A percentile compares a stretch with the other conserved stretches of the same genome.
Evolutionary conservation across 129 eudicot species (phyloP).

Genomic region (Logfia minima): DNA sequence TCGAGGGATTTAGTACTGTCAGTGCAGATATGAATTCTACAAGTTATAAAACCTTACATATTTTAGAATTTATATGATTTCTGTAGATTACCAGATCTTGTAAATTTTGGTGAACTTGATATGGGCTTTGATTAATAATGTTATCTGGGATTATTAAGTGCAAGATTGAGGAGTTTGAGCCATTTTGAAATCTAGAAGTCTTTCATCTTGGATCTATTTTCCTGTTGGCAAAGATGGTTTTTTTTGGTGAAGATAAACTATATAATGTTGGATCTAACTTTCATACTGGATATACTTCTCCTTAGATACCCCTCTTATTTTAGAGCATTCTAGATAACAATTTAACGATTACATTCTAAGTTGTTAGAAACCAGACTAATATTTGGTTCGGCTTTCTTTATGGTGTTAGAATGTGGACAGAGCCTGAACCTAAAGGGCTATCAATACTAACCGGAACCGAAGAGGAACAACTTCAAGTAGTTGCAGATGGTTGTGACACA

Average conservation of each 20-base stretch:
- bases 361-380: neutral
- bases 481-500: slow-evolving; percentile 65
- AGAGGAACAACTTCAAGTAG: slow-evolving; percentile 53
- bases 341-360: neutral
- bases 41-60: neutral
- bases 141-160: slow-evolving; percentile 1
- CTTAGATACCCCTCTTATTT: neutral
- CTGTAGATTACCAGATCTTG: neutral
- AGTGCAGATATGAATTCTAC: neutral
- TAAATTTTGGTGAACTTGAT: neutral
- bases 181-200: neutral
- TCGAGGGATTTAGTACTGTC: slow-evolving; percentile 12
- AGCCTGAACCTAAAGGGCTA: slow-evolving; percentile 78
- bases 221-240: neutral
- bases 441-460: slow-evolving; percentile 41
- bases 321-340: neutral
- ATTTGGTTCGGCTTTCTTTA: slow-evolving; percentile 2
- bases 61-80: neutral
- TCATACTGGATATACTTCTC: neutral
- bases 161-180: neutral
- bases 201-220: neutral
- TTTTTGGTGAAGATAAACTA: neutral
- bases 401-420: slow-evolving; percentile 72
- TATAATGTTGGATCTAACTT: neutral
- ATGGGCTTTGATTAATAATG: neutral